phyloP scores from a whole-genome alignment of 2,329 filamentous ascomycete species.

The Ceratocystis albifundus region DNA sequence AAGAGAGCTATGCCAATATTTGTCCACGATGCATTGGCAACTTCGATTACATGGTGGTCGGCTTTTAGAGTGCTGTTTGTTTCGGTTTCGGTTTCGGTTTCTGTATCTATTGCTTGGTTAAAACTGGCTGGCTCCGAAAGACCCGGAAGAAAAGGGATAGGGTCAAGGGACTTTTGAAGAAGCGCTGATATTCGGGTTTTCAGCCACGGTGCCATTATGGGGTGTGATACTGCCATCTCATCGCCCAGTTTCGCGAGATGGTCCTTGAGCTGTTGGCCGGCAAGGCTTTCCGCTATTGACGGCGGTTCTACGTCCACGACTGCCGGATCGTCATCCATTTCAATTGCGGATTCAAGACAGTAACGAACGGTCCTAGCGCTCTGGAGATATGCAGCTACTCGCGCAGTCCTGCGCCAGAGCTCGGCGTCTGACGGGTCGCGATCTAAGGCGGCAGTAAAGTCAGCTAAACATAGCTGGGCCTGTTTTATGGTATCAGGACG shows the following conservation, averaged over 20 bases:
- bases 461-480: conserved; percentile 40
- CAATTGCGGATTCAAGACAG: conserved; percentile 54
- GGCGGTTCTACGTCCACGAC: conserved; percentile 51
- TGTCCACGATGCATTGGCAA: conserved; percentile 29
- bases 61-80: not conserved
- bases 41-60: conserved; percentile 10
- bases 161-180: conserved; percentile 46
- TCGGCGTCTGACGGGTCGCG: conserved; percentile 57
- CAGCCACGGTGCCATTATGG: conserved; percentile 46
- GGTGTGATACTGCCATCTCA: conserved; percentile 47
- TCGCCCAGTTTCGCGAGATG: conserved; percentile 45
- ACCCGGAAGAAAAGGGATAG: conserved; percentile 50
- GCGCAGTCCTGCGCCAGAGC: conserved; percentile 49
- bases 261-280: conserved; percentile 49
- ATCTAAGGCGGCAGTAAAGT: conserved; percentile 49
- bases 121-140: conserved; percentile 29
- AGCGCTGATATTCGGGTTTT: conserved; percentile 41
- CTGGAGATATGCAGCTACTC: conserved; percentile 47
- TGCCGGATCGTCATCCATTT: conserved; percentile 55
- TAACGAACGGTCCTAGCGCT: conserved; percentile 48
- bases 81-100: not conserved
- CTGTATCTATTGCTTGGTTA: too few species aligned
- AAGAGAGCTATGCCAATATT: conserved; percentile 31
- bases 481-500: conserved; percentile 32
- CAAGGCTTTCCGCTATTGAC: conserved; percentile 51